Evolutionary conservation across 306 rosid genomes (phyloP).

Genomic region (Canavalia gladiata): DNA sequence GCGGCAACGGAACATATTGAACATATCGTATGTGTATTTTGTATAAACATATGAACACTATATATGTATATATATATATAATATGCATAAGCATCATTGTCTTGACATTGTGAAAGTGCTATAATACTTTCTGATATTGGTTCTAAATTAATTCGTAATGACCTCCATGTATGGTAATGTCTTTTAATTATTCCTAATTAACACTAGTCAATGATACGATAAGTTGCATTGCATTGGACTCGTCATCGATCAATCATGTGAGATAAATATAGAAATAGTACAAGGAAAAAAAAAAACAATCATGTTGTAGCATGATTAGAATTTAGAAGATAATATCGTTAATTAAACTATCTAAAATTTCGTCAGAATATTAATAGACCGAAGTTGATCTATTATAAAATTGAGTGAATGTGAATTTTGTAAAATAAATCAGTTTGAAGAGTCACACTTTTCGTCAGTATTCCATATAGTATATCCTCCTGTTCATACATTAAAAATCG

Average conservation of each 20-base stretch:
- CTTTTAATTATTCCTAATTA: background rate
- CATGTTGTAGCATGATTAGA: background rate
- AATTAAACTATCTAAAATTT: conserved; percentile 14
- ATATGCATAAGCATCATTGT: conserved; percentile 3
- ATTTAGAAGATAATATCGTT: background rate
- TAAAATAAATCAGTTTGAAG: too few relatives aligned
- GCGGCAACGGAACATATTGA: too few relatives aligned
- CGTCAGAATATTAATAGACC: background rate
- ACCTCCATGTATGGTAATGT: too few relatives aligned
- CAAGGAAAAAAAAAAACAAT: background rate
- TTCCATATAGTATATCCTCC: too few relatives aligned
- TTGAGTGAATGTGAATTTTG: too few relatives aligned
- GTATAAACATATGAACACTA: too few relatives aligned
- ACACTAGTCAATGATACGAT: background rate
- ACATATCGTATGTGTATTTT: too few relatives aligned
- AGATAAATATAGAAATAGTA: background rate
- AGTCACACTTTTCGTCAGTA: too few relatives aligned
- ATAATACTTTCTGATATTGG: background rate
- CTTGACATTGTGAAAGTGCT: background rate
- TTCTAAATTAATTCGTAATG: background rate
- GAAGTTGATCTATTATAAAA: background rate
- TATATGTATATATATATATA: background rate
- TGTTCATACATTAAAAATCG: too few relatives aligned
- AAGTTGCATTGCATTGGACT: background rate
- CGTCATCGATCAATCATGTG: background rate